A percentile compares a stretch with the other conserved stretches of the same genome.
Conservation (phyloP, 805 yeast species). For the Sugiyamaella marilandica region DNA sequence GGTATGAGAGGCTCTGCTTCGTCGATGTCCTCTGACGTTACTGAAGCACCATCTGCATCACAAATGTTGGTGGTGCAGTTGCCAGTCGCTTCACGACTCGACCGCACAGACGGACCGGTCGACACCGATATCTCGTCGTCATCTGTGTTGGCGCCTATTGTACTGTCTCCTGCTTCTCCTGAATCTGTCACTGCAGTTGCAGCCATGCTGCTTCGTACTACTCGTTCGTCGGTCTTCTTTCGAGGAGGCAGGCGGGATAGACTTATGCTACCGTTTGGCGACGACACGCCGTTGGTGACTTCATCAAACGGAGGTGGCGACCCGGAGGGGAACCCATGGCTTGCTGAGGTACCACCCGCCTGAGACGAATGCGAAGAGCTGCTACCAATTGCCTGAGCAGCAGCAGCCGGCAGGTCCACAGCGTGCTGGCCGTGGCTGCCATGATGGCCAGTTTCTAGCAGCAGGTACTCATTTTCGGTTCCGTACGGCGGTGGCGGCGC, state of each 20-base stretch:
- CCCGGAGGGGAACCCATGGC: background rate
- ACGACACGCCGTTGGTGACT: slow-evolving; percentile 8
- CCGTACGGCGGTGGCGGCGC: slow-evolving; percentile 95
- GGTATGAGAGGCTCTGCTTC: too few species aligned
- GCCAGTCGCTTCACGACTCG: background rate
- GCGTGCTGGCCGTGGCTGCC: background rate
- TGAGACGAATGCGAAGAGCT: background rate
- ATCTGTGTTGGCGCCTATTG: background rate
- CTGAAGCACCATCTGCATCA: too few species aligned
- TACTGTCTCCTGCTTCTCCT: background rate
- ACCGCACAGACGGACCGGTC: background rate
- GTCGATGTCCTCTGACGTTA: background rate
- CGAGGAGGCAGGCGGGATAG: slow-evolving; percentile 11
- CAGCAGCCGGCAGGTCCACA: background rate
- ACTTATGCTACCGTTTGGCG: slow-evolving; percentile 16
- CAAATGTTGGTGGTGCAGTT: background rate
- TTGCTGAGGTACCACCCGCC: background rate
- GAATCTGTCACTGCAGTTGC: background rate
- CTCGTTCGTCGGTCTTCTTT: background rate
- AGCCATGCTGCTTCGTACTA: background rate
- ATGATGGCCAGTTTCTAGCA: slow-evolving; percentile 46
- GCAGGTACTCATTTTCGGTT: slow-evolving; percentile 67
- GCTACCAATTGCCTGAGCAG: background rate
- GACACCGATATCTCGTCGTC: background rate
- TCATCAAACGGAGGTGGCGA: slow-evolving; percentile 20